These are phyloP conservation scores for Talaromyces pinophilus DNA, from an alignment of 2,329 filamentous ascomycete species.

Conservation along the genomic window DNA sequence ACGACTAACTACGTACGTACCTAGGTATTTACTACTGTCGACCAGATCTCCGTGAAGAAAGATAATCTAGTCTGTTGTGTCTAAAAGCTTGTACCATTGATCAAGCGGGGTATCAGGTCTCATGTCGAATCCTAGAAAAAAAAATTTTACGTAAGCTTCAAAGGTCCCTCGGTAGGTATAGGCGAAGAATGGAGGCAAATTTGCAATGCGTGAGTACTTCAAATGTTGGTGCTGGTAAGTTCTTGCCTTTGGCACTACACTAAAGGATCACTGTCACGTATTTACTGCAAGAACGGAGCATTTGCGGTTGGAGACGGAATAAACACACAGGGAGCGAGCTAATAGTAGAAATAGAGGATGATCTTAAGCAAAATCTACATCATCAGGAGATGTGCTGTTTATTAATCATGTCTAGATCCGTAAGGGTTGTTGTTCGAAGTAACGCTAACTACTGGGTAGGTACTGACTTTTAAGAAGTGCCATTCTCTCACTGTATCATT, in stretches of 20 bases:
- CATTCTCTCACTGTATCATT: background rate
- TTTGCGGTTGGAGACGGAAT: background rate
- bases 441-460: background rate
- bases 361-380: background rate
- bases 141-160: background rate
- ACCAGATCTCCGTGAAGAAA: background rate
- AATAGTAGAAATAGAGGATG: background rate
- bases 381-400: background rate
- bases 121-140: background rate
- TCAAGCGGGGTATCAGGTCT: background rate
- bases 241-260: background rate
- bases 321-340: background rate
- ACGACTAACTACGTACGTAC: background rate
- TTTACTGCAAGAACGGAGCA: background rate
- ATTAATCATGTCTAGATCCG: background rate
- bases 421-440: background rate
- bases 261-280: background rate
- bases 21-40: background rate
- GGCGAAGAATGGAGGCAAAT: background rate
- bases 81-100: background rate
- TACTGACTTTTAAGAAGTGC: background rate
- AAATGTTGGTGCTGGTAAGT: background rate
- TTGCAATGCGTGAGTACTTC: background rate
- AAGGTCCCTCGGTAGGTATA: background rate
- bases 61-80: background rate